Evolutionary conservation across 768 basidiomycete species (phyloP).

Genomic region (Kwoniella sp.): DNA sequence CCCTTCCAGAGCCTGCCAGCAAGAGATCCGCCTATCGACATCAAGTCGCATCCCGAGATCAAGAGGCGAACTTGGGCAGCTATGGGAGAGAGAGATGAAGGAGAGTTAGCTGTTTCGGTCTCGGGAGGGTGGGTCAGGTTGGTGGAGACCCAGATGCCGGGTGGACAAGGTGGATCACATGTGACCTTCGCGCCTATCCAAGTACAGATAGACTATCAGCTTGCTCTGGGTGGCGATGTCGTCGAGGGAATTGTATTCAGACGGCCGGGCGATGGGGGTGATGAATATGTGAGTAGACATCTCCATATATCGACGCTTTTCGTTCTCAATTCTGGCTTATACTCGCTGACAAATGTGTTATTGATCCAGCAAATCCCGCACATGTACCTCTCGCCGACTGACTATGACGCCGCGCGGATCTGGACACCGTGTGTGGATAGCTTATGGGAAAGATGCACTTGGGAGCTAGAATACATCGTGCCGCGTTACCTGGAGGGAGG

Average conservation of each 20-base stretch:
- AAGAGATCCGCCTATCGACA: constrained; percentile 67
- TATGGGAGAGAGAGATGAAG: constrained; percentile 86
- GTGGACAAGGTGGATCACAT: constrained; percentile 70
- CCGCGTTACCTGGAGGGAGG: constrained; percentile 58
- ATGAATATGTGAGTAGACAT: constrained; percentile 40
- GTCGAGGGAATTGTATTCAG: constrained; percentile 52
- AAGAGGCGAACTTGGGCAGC: constrained; percentile 91
- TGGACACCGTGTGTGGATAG: constrained; percentile 99
- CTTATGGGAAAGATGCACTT: constrained; percentile 93
- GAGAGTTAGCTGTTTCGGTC: constrained; percentile 89
- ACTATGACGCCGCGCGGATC: constrained; percentile 87
- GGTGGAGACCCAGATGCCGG: constrained; percentile 58
- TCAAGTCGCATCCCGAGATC: constrained; percentile 85
- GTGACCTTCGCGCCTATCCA: constrained; percentile 54
- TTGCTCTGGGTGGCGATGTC: constrained; percentile 56
- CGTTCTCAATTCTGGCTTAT: constrained; percentile 5
- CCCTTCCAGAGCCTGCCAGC: constrained; percentile 65
- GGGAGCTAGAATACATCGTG: constrained; percentile 97
- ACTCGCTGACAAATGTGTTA: background rate
- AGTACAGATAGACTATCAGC: constrained; percentile 49
- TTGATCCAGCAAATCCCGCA: constrained; percentile 80
- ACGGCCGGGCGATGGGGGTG: constrained; percentile 38
- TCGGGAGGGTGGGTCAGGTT: constrained; percentile 55
- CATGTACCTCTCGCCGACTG: constrained; percentile 82
- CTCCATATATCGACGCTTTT: too few species aligned